These are phyloP conservation scores for Cryptosporidium ubiquitum DNA, from an alignment of 169 alveolate genomes.

Conservation along the genomic window DNA sequence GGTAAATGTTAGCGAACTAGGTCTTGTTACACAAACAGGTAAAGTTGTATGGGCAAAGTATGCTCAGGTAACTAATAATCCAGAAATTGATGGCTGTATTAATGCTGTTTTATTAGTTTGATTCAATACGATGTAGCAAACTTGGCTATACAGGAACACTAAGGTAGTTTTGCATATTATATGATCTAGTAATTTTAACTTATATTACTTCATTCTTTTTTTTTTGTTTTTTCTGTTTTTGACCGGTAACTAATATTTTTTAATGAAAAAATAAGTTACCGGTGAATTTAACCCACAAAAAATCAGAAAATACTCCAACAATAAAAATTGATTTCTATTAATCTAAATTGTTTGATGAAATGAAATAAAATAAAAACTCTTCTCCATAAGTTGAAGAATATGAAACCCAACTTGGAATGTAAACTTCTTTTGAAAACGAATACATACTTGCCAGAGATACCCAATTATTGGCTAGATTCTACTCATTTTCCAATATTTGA, in stretches of 20 bases:
- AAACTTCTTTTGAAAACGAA: slow-evolving; percentile 12
- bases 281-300: background rate
- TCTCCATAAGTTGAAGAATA: background rate
- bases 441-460: slow-evolving; percentile 55
- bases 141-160: background rate
- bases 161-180: background rate
- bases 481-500: slow-evolving; percentile 12
- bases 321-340: background rate
- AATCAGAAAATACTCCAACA: background rate
- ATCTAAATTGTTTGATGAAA: background rate
- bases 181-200: background rate
- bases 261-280: background rate
- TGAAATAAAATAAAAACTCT: background rate
- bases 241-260: background rate
- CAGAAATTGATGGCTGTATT: slow-evolving; percentile 99
- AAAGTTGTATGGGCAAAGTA: slow-evolving; percentile 99
- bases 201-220: background rate
- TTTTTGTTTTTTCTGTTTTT: background rate
- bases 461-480: slow-evolving; percentile 38
- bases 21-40: slow-evolving; percentile 98
- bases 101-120: slow-evolving; percentile 97
- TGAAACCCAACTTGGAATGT: slow-evolving; percentile 48
- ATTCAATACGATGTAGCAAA: background rate
- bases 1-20: slow-evolving; percentile 98
- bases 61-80: slow-evolving; percentile 99